Evolutionary conservation across 2,329 filamentous ascomycete genomes (phyloP), one percentile per base, ranked within the genome.

Genomic region (Colletotrichum abscissum): DNA sequence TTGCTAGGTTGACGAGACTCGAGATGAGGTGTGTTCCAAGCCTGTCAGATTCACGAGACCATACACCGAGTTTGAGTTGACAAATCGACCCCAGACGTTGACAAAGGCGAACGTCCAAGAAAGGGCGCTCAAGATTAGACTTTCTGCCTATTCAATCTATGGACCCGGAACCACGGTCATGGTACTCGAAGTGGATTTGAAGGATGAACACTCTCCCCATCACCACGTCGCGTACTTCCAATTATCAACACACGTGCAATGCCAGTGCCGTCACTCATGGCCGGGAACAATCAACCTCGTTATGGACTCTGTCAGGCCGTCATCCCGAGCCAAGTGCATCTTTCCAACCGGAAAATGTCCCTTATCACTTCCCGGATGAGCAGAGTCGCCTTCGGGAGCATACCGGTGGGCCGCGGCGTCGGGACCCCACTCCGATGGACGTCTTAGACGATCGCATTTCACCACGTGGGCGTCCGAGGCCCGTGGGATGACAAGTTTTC

Each of bases 371-470:
- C 8, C 42, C 42, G 42, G 42, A 49, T n/a, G 42, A 49, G 16
- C n/a, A 19, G 30, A 22, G 54, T 16, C 16, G 35, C 24, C 12
- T 5, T 26, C 30, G 28, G 16, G 26, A 69, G 19, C 52, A 24
- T n/a, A 54, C 19, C 24, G 24, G 58, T 63, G 65, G 65, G 42
- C 12, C 59, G 19, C 28, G 55, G 63, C 19, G 63, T 55, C 64
- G 58, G 64, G n/a, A 38, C 69, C 42, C 65, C 38, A 63, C 69
- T 12, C 58, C 65, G 52, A 46, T 63, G n/a, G 65, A 69, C 69
- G 69, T 72, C 65, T 69, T n/a, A 59, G 38, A 63, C 14, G 65
- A 62, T 16, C 38, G 65, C n/a, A 64, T 55, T 55, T 28, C 59
- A 57, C 65, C 69, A 69, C 69, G 65, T 69, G 65, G 59, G 69